Base-by-base conservation (phyloP, 2,329 filamentous ascomycete genomes). In the Helminthosporium solani region DNA sequence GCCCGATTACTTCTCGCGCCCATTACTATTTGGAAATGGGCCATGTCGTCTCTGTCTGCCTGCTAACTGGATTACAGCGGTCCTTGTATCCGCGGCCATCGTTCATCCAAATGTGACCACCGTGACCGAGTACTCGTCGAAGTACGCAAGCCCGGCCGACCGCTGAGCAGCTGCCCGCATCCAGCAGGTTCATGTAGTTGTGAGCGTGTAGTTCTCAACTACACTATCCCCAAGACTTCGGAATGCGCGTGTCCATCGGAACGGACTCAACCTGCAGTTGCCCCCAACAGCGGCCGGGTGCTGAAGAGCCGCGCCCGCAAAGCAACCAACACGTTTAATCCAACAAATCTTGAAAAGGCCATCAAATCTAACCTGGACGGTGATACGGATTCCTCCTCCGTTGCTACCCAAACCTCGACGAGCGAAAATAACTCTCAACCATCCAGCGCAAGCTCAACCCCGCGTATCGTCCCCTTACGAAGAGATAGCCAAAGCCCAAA, bases 51-150 rank as follows among this genome's bases (percentile, higher is more conserved):
- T 28, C 33, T 27, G 36, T 37, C 28, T 37, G 37, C 23, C 37
- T 36, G 44, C 56, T 65, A 40, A 61, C 47, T 2, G 27, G 31
- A 19, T 38, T 45, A 37, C 57, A 88, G 85, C 70, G 82, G 82
- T 75, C 85, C 85, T 62, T 88, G 86, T 66, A 88, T 88, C 57
- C 83, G 85, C 61, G 86, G 86, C 46, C 86, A 89, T 68, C 83
- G 86, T 58, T 88, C 86, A 23, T 87, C 85, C 42, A 87, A 86
- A 74, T 89, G 86, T 68, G 84, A 80, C 38, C 86, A 89, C 49
- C 77, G 78, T 53, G 84, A 87, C 57, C 81, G 85, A 47, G 72
- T 87, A 27, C 82, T 88, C 76, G 75, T 87, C 3, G 82, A 83
- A 18, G 86, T 89, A 14, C 80, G 85, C 52, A 88, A 88, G 61